Conservation (phyloP, 2,329 filamentous ascomycete genomes). For the Paecilomyces sp. region DNA sequence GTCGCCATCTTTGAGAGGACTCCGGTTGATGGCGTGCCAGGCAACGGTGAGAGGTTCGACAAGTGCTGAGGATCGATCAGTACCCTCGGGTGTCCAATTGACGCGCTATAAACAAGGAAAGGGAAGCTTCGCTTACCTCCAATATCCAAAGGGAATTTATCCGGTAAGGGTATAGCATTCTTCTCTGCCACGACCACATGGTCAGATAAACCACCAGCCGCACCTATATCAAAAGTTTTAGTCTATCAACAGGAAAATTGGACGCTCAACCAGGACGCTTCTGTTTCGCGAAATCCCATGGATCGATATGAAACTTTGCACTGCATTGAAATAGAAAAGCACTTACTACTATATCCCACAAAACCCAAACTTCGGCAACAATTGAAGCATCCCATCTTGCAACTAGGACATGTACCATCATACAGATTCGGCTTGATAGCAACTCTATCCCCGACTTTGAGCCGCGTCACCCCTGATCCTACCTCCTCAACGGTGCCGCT, state of each 20-base stretch:
- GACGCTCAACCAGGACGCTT: no score
- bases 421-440: slow-evolving; percentile 55
- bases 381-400: slow-evolving; percentile 47
- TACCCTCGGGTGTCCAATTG: no score
- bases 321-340: background rate
- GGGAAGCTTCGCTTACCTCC: background rate
- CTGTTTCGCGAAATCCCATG: no score
- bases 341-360: slow-evolving; percentile 40
- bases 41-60: slow-evolving; percentile 58
- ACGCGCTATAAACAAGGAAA: no score
- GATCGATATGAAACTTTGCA: background rate
- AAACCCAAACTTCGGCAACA: slow-evolving; percentile 53
- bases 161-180: slow-evolving; percentile 15
- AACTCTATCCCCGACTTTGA: slow-evolving; percentile 51
- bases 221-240: slow-evolving; percentile 41
- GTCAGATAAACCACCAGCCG: slow-evolving; percentile 22
- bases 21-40: slow-evolving; percentile 54
- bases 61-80: slow-evolving; percentile 34
- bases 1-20: slow-evolving; percentile 37
- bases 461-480: slow-evolving; percentile 40
- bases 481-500: slow-evolving; percentile 53
- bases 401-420: slow-evolving; percentile 51
- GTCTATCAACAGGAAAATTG: slow-evolving; percentile 16
- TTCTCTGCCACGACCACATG: slow-evolving; percentile 15
- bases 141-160: slow-evolving; percentile 9